Conservation (phyloP, 2,329 filamentous ascomycete genomes). For the Diplodia sapinea region DNA sequence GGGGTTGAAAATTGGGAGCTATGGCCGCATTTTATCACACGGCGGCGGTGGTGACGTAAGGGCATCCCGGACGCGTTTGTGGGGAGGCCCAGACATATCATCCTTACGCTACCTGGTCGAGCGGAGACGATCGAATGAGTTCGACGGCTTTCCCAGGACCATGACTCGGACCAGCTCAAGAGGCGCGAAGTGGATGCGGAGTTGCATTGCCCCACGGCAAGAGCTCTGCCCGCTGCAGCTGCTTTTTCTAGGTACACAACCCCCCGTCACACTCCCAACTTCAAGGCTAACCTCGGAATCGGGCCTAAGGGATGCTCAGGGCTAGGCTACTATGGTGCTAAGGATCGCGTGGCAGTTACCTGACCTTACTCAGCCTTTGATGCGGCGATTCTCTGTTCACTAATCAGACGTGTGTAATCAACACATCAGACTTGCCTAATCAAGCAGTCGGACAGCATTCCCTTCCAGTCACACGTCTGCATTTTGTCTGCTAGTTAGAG, state of each 20-base stretch:
- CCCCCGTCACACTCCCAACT: background rate
- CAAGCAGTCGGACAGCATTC: background rate
- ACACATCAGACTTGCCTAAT: conserved; percentile 1
- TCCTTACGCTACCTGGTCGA: background rate
- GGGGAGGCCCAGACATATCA: background rate
- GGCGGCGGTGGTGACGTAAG: conserved; percentile 2
- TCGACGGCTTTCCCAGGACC: background rate
- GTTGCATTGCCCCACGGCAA: background rate
- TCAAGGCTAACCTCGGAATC: too few species aligned
- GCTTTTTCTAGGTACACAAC: too few species aligned
- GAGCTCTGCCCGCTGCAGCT: background rate
- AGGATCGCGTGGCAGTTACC: background rate
- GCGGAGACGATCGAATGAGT: background rate
- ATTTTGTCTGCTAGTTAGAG: too few species aligned
- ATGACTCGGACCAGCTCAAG: conserved; percentile 1
- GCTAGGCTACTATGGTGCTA: background rate
- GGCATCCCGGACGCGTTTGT: background rate
- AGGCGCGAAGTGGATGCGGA: background rate
- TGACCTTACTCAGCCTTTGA: too few species aligned
- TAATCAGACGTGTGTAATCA: conserved; percentile 6
- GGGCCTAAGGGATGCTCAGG: background rate
- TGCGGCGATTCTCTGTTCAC: conserved; percentile 4
- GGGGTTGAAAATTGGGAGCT: background rate
- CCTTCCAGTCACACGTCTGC: too few species aligned
- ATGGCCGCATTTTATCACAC: conserved; percentile 8